These are phyloP conservation scores for Malbranchea zuffiana DNA, from an alignment of 2,329 filamentous ascomycete species.

Conservation along the genomic window DNA sequence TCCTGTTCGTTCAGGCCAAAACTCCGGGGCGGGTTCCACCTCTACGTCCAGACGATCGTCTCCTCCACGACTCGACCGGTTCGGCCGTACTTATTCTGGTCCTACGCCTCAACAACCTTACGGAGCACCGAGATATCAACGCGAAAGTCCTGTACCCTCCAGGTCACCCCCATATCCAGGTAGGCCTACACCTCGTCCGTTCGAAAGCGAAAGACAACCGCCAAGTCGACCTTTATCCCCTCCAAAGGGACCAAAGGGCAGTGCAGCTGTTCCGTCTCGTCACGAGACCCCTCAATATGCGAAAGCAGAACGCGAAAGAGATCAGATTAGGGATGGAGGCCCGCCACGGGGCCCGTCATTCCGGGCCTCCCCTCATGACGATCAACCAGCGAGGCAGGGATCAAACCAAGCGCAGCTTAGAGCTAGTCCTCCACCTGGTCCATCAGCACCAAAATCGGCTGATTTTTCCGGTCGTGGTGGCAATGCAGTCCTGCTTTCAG, in stretches of 20 bases:
- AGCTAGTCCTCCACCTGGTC: constrained; percentile 30
- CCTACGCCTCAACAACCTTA: constrained; percentile 23
- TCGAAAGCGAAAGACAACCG: constrained; percentile 1
- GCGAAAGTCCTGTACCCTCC: constrained; percentile 7
- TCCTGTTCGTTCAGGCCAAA: constrained; percentile 38
- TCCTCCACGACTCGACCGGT: constrained; percentile 38
- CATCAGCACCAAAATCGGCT: constrained; percentile 28
- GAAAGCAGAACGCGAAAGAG: constrained; percentile 14
- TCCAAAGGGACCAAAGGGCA: constrained; percentile 12
- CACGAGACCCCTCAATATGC: constrained; percentile 11
- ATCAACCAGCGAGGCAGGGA: not conserved
- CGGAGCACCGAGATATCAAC: constrained; percentile 11
- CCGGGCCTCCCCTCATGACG: constrained; percentile 2
- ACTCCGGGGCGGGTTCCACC: constrained; percentile 44
- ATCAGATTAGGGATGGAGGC: not conserved
- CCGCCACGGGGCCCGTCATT: constrained; percentile 3
- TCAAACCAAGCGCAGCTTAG: constrained; percentile 17
- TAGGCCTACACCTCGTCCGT: constrained; percentile 12
- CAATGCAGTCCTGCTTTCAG: constrained; percentile 33
- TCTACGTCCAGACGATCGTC: constrained; percentile 52
- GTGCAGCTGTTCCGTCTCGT: constrained; percentile 11
- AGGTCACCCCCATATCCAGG: constrained; percentile 13
- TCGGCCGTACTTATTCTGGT: constrained; percentile 19
- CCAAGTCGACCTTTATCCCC: constrained; percentile 7
- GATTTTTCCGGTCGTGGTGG: constrained; percentile 29